These are phyloP conservation scores for Penicillium crustosum DNA, from an alignment of 2,329 filamentous ascomycete species.

Conservation along the genomic window DNA sequence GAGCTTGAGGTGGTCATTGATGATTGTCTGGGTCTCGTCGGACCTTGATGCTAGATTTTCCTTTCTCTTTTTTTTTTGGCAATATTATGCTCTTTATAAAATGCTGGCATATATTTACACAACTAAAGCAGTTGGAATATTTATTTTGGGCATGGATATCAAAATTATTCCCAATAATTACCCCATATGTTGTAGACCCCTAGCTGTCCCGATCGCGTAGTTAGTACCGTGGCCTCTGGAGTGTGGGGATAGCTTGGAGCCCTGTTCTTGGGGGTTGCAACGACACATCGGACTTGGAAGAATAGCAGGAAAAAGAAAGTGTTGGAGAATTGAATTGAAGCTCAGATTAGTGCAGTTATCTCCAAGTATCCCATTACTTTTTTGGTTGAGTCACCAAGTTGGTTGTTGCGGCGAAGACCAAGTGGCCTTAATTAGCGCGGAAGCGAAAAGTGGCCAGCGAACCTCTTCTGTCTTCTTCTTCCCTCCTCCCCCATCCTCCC, in stretches of 20 bases:
- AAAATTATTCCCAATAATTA: neutral
- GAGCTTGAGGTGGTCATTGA: constrained; percentile 58
- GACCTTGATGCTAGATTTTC: constrained; percentile 23
- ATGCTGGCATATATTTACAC: constrained; percentile 3
- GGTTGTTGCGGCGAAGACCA: constrained; percentile 34
- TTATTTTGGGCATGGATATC: neutral
- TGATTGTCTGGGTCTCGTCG: constrained; percentile 56
- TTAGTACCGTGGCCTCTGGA: constrained; percentile 15
- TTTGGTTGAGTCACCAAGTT: constrained; percentile 16
- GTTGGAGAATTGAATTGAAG: neutral
- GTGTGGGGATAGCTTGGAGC: constrained; percentile 12
- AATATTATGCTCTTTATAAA: constrained; percentile 14
- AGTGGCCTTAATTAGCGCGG: constrained; percentile 42
- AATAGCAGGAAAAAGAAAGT: neutral
- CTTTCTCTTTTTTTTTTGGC: neutral
- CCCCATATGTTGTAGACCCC: constrained; percentile 3
- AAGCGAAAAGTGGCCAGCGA: constrained; percentile 42
- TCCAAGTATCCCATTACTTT: neutral
- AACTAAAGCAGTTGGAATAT: neutral
- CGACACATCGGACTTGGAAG: constrained; percentile 1
- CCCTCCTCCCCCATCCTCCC: constrained; percentile 25
- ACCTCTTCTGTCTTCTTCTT: constrained; percentile 28
- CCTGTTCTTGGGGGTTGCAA: neutral
- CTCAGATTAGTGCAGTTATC: neutral
- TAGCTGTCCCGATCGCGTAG: constrained; percentile 3